These are phyloP conservation scores for Stachybotrys chartarum DNA, from an alignment of 2,329 filamentous ascomycete species.

Conservation along the genomic window DNA sequence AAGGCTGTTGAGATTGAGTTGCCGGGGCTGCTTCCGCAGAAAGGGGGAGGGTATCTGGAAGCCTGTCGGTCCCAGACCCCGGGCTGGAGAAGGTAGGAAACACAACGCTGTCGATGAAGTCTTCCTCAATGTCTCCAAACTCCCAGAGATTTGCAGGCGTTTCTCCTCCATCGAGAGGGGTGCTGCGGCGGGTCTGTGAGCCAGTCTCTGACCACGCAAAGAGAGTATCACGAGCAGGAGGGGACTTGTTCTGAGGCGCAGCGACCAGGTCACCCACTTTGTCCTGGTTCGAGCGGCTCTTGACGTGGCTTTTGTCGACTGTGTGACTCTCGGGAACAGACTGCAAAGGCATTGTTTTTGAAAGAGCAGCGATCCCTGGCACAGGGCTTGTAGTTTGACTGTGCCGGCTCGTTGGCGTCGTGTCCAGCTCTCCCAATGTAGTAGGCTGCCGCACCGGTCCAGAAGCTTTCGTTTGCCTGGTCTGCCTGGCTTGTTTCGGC, in stretches of 20 bases:
- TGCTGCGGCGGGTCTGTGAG: constrained; percentile 20
- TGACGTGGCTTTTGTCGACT: neutral
- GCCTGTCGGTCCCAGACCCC: constrained; percentile 9
- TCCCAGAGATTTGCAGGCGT: constrained; percentile 10
- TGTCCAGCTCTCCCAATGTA: constrained; percentile 22
- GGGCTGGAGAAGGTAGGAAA: constrained; percentile 19
- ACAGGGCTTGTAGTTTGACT: constrained; percentile 8
- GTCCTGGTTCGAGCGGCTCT: neutral
- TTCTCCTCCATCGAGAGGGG: constrained; percentile 13
- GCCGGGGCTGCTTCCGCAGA: constrained; percentile 1
- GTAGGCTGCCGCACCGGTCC: constrained; percentile 6
- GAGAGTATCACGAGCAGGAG: neutral
- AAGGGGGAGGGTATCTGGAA: constrained; percentile 25
- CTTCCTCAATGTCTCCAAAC: constrained; percentile 13
- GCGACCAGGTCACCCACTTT: neutral
- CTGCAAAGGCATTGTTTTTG: neutral
- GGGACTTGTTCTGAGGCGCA: neutral
- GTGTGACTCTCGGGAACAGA: neutral
- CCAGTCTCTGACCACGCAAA: constrained; percentile 21
- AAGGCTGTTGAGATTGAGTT: neutral
- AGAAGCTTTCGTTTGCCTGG: neutral
- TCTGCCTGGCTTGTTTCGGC: neutral
- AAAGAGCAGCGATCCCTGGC: neutral
- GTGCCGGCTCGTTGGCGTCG: constrained; percentile 21
- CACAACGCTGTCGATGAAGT: constrained; percentile 5